Base-by-base conservation (phyloP, 1,139 yeast species). In the Pichia sp. region DNA sequence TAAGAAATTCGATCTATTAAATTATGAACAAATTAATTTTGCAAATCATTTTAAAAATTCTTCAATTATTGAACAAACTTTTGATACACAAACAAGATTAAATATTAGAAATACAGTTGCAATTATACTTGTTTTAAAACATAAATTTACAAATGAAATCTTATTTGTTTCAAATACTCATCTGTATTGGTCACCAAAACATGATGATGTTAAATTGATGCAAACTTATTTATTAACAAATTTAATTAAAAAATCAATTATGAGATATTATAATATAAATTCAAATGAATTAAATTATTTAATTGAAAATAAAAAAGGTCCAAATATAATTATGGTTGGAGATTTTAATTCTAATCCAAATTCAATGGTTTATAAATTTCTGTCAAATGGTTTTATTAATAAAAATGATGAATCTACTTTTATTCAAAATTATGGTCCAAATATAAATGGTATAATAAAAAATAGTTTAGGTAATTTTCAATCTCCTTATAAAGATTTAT, bases 61-160 rank as follows among this genome's bases (percentile, higher is more conserved):
- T 8, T 54, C 60, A 12, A 56, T 68, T 38, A 63, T 67, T 43
- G 62, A 64, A 3, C 67, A 68, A 45, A 66, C 78, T 11, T 47
- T 59, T 4, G 71, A 70, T 50, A 53, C 73, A 37, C 47, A 54
- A 12, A 59, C 61, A 27, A 57, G 74, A 28, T 64, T 73, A n/a
- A 51, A 72, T 29, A 62, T 65, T n/a, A 64, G 80, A 52, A 78
- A 78, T 54, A 80, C 80, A 25, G 82, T 78, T 6, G 80, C 77
- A 1, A 50, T 77, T 9, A 61, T 78, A 25, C 64, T 73, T 4
- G 70, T 72, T 25, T 56, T 78, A 27, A 59, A 63, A 47, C 82
- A 78, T 55, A 64, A 60, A 43, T 50, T 48, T 2, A 66, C 75
- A 0, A 60, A 64, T 16, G 64, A 69, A 36, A 52, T 59, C 3